Conservation (phyloP, 108 stramenopile genomes). For the Cyclotella distinguenda region DNA sequence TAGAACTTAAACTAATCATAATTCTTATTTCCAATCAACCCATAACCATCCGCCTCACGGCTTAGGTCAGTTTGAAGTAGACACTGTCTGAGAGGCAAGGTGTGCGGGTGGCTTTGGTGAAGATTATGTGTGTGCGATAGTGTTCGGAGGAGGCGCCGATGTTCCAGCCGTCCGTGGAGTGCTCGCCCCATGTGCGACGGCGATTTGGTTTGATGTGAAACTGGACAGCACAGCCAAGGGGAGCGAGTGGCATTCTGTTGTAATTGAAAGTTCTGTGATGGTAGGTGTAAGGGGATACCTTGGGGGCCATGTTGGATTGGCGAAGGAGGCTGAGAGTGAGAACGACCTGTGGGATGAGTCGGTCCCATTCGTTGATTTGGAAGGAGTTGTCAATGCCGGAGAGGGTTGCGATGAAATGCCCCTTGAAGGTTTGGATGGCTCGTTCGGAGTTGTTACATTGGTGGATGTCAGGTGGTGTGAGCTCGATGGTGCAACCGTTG, state of each 20-base stretch:
- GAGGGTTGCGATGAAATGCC: conserved; percentile 27
- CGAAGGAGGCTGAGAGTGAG: conserved; percentile 44
- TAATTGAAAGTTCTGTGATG: conserved; percentile 21
- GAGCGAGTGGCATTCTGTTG: conserved; percentile 50
- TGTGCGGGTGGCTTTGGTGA: conserved; percentile 2
- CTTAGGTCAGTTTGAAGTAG: conserved; percentile 20
- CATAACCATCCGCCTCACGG: no score
- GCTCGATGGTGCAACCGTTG: conserved; percentile 15
- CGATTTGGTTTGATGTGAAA: conserved; percentile 23
- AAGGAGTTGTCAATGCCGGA: neutral
- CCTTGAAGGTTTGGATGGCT: conserved; percentile 52
- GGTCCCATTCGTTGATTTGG: conserved; percentile 27
- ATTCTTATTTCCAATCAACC: no score
- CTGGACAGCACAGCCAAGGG: conserved; percentile 37
- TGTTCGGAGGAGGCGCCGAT: conserved; percentile 16
- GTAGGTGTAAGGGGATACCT: conserved; percentile 7
- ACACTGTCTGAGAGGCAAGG: conserved; percentile 20
- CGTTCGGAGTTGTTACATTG: conserved; percentile 45
- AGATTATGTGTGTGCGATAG: conserved; percentile 14
- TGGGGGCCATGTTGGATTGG: conserved; percentile 31
- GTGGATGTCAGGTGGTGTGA: conserved; percentile 36
- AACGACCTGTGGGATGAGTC: conserved; percentile 28
- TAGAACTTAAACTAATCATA: no score
- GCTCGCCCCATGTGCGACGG: conserved; percentile 14
- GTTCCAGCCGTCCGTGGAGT: conserved; percentile 24